Evolutionary conservation across 2,329 filamentous ascomycete species (phyloP).

Genomic region (Plectosphaerella plurivora): DNA sequence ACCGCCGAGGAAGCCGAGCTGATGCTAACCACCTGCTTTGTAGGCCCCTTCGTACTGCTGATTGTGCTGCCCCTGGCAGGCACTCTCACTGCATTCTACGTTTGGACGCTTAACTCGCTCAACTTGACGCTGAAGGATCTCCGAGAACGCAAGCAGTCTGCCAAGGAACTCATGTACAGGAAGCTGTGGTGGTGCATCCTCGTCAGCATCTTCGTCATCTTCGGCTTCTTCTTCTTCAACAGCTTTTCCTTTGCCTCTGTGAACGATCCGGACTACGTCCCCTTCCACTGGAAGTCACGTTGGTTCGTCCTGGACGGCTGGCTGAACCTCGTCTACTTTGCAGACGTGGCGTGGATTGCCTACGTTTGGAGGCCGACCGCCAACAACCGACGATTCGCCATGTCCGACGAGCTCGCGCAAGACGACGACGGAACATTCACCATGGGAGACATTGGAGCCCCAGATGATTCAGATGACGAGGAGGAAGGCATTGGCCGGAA

Average conservation of each 20-base stretch:
- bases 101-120: constrained; percentile 96
- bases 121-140: constrained; percentile 95
- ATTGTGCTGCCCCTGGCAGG: constrained; percentile 89
- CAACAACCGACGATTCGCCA: constrained; percentile 95
- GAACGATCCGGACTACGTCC: constrained; percentile 82
- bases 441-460: constrained; percentile 83
- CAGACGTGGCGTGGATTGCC: constrained; percentile 86
- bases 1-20: neutral
- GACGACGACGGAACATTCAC: constrained; percentile 95
- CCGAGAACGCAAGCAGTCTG: constrained; percentile 87
- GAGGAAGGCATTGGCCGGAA: constrained; percentile 44
- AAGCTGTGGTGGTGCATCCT: constrained; percentile 99
- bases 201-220: constrained; percentile 87
- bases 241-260: constrained; percentile 89
- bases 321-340: constrained; percentile 94
- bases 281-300: constrained; percentile 92
- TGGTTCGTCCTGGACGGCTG: constrained; percentile 98
- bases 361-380: constrained; percentile 96
- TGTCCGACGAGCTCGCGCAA: constrained; percentile 98
- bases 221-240: constrained; percentile 98
- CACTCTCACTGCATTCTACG: constrained; percentile 93
- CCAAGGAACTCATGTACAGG: constrained; percentile 94
- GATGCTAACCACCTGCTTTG: constrained; percentile 4
- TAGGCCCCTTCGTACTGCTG: constrained; percentile 82
- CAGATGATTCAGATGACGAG: constrained; percentile 59